Evolutionary conservation across 441 rosid species (phyloP).

Genomic region (Aleurites moluccanus): DNA sequence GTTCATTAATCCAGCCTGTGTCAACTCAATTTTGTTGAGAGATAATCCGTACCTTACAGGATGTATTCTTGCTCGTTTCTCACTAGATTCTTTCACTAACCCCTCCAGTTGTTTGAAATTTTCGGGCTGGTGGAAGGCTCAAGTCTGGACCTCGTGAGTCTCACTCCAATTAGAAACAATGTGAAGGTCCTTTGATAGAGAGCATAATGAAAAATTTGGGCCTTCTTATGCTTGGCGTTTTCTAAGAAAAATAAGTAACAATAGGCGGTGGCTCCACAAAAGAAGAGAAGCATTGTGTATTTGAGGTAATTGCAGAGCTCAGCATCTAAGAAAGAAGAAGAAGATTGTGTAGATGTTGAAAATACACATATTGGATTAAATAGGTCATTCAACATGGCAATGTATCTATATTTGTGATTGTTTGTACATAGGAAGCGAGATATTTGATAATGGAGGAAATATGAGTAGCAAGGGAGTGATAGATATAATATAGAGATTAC

Average conservation of each 20-base stretch:
- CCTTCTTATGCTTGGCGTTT: slow-evolving; percentile 85
- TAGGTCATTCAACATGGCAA: slow-evolving; percentile 13
- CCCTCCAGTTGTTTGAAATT: slow-evolving; percentile 60
- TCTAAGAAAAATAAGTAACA: slow-evolving; percentile 81
- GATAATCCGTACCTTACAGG: slow-evolving; percentile 96
- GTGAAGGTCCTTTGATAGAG: slow-evolving; percentile 95
- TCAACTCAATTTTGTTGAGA: slow-evolving; percentile 84
- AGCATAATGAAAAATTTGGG: slow-evolving; percentile 87
- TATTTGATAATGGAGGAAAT: not conserved
- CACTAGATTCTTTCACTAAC: slow-evolving; percentile 58
- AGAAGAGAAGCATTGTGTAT: no score
- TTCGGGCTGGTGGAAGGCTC: slow-evolving; percentile 87
- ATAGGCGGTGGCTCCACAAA: no score
- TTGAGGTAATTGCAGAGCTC: slow-evolving; percentile 78
- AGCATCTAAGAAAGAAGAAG: slow-evolving; percentile 55
- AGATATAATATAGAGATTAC: slow-evolving; percentile 37
- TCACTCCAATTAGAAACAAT: no score
- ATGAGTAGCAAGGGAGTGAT: slow-evolving; percentile 40
- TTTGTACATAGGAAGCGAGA: not conserved
- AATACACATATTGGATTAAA: slow-evolving; percentile 35
- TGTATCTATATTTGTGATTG: no score
- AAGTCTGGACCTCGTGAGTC: slow-evolving; percentile 97
- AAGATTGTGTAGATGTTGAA: slow-evolving; percentile 33
- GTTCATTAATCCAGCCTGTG: slow-evolving; percentile 87
- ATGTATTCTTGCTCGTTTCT: slow-evolving; percentile 60